Evolutionary conservation across 2,329 filamentous ascomycete species (phyloP).

Genomic region (Monilinia fructigena): DNA sequence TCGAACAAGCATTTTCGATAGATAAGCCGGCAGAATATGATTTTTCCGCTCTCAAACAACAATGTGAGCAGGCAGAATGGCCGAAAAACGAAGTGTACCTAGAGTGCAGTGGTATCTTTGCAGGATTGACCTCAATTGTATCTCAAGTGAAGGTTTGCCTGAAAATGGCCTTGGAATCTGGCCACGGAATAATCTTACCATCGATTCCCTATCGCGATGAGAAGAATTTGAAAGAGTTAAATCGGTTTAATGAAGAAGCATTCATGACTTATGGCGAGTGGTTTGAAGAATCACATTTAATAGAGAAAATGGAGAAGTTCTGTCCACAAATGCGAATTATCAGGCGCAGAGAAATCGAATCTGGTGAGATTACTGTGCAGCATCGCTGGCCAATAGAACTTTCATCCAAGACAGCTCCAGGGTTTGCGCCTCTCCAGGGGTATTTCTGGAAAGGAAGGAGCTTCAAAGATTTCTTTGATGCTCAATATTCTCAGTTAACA

Average conservation of each 20-base stretch:
- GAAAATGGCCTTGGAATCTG: conserved; percentile 42
- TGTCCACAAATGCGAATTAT: conserved; percentile 42
- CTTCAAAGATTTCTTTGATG: conserved; percentile 38
- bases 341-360: conserved; percentile 34
- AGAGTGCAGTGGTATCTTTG: conserved; percentile 39
- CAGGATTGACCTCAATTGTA: conserved; percentile 41
- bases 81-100: conserved; percentile 38
- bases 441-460: conserved; percentile 18
- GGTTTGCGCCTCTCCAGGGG: conserved; percentile 32
- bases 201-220: conserved; percentile 41
- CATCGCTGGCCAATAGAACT: conserved; percentile 34
- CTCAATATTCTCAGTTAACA: conserved; percentile 26
- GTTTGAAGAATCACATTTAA: conserved; percentile 41
- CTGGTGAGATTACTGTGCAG: conserved; percentile 28
- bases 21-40: conserved; percentile 28
- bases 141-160: conserved; percentile 42
- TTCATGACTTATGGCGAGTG: conserved; percentile 41
- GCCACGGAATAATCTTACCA: conserved; percentile 39
- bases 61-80: conserved; percentile 32
- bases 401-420: conserved; percentile 28
- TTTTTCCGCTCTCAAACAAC: conserved; percentile 33
- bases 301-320: conserved; percentile 30
- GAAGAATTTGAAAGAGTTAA: conserved; percentile 38
- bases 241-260: conserved; percentile 39
- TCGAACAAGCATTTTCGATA: conserved; percentile 40